A percentile compares a stretch with the other conserved stretches of the same genome.
These are phyloP conservation scores for Aurinia saxatilis DNA, from an alignment of 345 rosid genomes.

Conservation along the genomic window DNA sequence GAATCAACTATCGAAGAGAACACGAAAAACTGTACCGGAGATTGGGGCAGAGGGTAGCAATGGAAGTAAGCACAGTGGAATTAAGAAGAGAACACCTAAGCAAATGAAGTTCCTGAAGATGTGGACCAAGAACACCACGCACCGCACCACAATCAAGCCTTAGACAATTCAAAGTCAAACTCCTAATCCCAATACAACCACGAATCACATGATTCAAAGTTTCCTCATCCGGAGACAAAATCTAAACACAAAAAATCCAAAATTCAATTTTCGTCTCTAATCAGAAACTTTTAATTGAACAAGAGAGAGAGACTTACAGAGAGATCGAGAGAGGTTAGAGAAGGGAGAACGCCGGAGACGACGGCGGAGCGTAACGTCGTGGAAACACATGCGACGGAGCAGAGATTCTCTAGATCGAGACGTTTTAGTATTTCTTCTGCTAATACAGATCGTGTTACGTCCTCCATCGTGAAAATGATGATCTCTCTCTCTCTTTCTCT, in stretches of 20 bases:
- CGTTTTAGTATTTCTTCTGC: slow-evolving; percentile 38
- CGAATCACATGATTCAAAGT: slow-evolving; percentile 33
- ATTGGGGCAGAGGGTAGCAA: slow-evolving; percentile 41
- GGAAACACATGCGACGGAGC: slow-evolving; percentile 47
- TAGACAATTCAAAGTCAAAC: slow-evolving; percentile 44
- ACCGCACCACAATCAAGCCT: slow-evolving; percentile 33
- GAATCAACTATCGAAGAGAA: background rate
- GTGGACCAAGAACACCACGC: slow-evolving; percentile 25
- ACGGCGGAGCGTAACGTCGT: slow-evolving; percentile 38
- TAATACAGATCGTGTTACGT: slow-evolving; percentile 26
- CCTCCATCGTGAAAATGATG: slow-evolving; percentile 18
- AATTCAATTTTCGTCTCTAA: background rate
- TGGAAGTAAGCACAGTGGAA: slow-evolving; percentile 30
- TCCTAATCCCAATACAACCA: slow-evolving; percentile 25
- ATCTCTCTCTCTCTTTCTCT: background rate
- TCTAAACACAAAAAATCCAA: slow-evolving; percentile 13
- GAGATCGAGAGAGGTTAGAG: slow-evolving; percentile 38
- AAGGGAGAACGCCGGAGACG: slow-evolving; percentile 35
- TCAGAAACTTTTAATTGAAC: background rate
- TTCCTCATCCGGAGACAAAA: slow-evolving; percentile 30
- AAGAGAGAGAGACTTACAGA: slow-evolving; percentile 31
- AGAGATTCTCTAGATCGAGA: slow-evolving; percentile 45
- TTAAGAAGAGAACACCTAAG: slow-evolving; percentile 35
- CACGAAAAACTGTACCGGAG: slow-evolving; percentile 35
- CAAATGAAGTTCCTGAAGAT: slow-evolving; percentile 42